A percentile compares a stretch with the other conserved stretches of the same genome.
Evolutionary conservation across 2,329 filamentous ascomycete genomes (phyloP).

Genomic region (Leptographium galeiforme): DNA sequence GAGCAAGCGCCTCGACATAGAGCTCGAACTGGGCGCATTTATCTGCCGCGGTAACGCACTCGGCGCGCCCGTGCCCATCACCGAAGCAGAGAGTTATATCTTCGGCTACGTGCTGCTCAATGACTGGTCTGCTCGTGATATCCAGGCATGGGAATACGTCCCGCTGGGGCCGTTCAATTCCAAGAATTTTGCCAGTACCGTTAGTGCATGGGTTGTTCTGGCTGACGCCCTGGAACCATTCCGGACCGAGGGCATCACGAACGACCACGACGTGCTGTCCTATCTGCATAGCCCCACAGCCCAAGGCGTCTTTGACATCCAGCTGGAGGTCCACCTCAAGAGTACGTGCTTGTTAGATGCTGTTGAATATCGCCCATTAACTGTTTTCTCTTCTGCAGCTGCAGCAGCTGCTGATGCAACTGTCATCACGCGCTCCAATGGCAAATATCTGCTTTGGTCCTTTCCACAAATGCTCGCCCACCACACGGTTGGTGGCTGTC

Average conservation of each 20-base stretch:
- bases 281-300: slow-evolving; percentile 45
- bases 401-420: slow-evolving; percentile 37
- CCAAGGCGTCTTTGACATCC: slow-evolving; percentile 27
- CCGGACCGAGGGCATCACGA: slow-evolving; percentile 18
- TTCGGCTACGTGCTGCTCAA: slow-evolving; percentile 77
- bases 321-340: slow-evolving; percentile 4
- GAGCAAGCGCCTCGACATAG: slow-evolving; percentile 58
- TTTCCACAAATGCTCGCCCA: slow-evolving; percentile 77
- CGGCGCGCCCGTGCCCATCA: slow-evolving; percentile 49
- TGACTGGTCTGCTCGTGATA: slow-evolving; percentile 75
- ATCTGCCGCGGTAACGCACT: slow-evolving; percentile 51
- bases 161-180: slow-evolving; percentile 71
- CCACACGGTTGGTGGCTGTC: slow-evolving; percentile 65
- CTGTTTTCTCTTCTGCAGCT: slow-evolving; percentile 14
- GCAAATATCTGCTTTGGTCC: slow-evolving; percentile 56
- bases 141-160: slow-evolving; percentile 75
- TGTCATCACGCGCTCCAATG: slow-evolving; percentile 41
- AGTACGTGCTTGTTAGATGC: background rate
- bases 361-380: background rate
- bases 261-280: slow-evolving; percentile 20
- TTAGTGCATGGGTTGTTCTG: slow-evolving; percentile 68
- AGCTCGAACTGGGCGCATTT: slow-evolving; percentile 69
- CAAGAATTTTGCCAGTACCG: slow-evolving; percentile 71
- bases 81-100: slow-evolving; percentile 54
- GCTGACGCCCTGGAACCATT: slow-evolving; percentile 58